Conservation (phyloP, 495 filamentous ascomycete species). For the Aspergillus indologenus region DNA sequence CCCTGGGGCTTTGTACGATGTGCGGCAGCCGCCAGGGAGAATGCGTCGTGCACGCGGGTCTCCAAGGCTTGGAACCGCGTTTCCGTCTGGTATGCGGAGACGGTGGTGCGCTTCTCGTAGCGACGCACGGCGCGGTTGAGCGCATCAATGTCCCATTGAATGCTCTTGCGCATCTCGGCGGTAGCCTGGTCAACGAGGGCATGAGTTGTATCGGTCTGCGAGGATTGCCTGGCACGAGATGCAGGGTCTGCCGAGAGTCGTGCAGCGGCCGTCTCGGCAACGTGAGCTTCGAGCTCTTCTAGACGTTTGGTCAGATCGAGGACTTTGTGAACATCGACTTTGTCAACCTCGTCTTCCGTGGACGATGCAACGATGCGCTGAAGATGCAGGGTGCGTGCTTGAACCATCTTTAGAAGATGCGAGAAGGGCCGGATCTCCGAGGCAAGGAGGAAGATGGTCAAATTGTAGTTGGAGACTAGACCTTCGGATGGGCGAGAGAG, state of each 20-base stretch:
- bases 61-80: constrained; percentile 68
- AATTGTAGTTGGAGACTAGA: constrained; percentile 84
- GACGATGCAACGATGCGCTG: constrained; percentile 66
- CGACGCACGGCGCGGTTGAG: constrained; percentile 84
- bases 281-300: constrained; percentile 64
- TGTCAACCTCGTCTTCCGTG: constrained; percentile 37
- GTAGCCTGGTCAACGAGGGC: constrained; percentile 48
- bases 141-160: constrained; percentile 84
- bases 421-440: constrained; percentile 78
- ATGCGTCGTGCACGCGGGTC: constrained; percentile 66
- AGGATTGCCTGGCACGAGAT: constrained; percentile 4
- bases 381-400: constrained; percentile 75
- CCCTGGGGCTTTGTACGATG: constrained; percentile 44
- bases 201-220: constrained; percentile 25
- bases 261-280: constrained; percentile 39
- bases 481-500: constrained; percentile 82
- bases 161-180: constrained; percentile 56
- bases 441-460: constrained; percentile 89
- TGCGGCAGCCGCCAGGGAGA: constrained; percentile 73
- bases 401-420: constrained; percentile 77
- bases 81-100: constrained; percentile 72
- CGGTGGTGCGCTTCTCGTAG: constrained; percentile 85
- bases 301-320: constrained; percentile 61
- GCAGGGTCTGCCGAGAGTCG: constrained; percentile 18
- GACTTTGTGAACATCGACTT: constrained; percentile 42